Evolutionary conservation across 2,329 filamentous ascomycete genomes (phyloP).

Genomic region (Trichoderma arundinaceum): DNA sequence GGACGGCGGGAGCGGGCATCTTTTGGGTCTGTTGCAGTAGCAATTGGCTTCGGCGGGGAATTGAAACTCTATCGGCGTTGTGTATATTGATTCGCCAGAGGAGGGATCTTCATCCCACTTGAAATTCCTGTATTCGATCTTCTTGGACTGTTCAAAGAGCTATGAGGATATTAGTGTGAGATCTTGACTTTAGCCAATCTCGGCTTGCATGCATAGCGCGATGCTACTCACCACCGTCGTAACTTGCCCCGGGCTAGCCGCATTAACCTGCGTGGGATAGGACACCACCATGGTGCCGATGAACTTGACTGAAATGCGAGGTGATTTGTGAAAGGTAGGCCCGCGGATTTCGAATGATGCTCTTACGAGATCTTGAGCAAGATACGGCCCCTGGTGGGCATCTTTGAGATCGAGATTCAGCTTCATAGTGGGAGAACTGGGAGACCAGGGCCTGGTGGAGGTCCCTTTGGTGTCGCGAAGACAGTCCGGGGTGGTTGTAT

Average conservation of each 20-base stretch:
- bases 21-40: neutral
- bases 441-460: constrained; percentile 16
- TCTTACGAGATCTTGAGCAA: constrained; percentile 9
- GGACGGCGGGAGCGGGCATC: constrained; percentile 15
- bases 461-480: constrained; percentile 16
- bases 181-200: too few relatives aligned
- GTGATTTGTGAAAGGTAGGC: constrained; percentile 24
- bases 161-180: neutral
- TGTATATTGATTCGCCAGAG: constrained; percentile 20
- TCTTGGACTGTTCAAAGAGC: constrained; percentile 21
- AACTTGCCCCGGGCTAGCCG: constrained; percentile 11
- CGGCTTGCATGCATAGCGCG: neutral
- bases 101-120: constrained; percentile 3
- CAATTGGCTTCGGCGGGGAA: neutral
- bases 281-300: constrained; percentile 15
- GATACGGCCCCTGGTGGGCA: constrained; percentile 19
- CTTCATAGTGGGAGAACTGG: constrained; percentile 22
- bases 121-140: constrained; percentile 8
- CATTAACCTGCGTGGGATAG: constrained; percentile 24
- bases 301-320: constrained; percentile 24
- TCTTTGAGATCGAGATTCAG: constrained; percentile 22
- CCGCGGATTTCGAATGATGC: constrained; percentile 22
- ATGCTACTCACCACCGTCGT: constrained; percentile 6
- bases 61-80: constrained; percentile 17
- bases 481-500: constrained; percentile 1